A percentile compares a stretch with the other conserved stretches of the same genome.
Conservation (phyloP, 1,284 basidiomycete genomes). For the Ceratobasidium sp. region DNA sequence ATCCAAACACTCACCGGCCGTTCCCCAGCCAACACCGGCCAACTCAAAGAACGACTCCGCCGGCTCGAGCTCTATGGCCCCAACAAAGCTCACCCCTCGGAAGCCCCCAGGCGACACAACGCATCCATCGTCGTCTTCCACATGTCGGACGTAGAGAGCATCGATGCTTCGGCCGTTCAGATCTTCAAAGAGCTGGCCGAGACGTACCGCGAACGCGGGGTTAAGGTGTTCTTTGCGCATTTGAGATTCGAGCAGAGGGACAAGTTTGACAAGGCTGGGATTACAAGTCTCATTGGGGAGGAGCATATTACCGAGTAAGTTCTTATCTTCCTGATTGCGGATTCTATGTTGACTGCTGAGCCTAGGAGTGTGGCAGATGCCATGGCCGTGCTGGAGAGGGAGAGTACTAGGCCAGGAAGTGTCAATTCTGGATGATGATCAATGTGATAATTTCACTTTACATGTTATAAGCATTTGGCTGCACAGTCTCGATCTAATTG, state of each 20-base stretch:
- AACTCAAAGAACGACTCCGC: constrained; percentile 78
- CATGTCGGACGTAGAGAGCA: constrained; percentile 82
- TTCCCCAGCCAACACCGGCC: constrained; percentile 79
- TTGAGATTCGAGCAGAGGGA: constrained; percentile 62
- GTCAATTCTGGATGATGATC: background rate
- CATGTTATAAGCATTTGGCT: no score
- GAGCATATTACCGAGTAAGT: constrained; percentile 77
- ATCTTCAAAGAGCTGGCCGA: constrained; percentile 82
- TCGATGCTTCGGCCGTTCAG: constrained; percentile 86
- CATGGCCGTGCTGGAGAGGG: constrained; percentile 39
- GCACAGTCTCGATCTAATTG: no score
- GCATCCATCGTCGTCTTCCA: constrained; percentile 86
- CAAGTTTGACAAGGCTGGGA: constrained; percentile 71
- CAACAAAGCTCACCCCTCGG: constrained; percentile 81
- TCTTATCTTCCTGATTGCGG: background rate
- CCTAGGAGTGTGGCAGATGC: constrained; percentile 39
- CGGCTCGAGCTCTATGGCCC: constrained; percentile 82
- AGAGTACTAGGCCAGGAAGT: constrained; percentile 7
- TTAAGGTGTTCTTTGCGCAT: constrained; percentile 81
- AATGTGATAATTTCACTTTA: no score
- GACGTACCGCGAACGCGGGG: constrained; percentile 78
- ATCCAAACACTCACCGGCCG: constrained; percentile 14
- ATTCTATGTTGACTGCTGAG: background rate
- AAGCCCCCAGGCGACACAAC: constrained; percentile 75
- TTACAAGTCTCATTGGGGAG: constrained; percentile 67